phyloP scores from a whole-genome alignment of 352 stramenopile species.

The Globisporangium perplexum region DNA sequence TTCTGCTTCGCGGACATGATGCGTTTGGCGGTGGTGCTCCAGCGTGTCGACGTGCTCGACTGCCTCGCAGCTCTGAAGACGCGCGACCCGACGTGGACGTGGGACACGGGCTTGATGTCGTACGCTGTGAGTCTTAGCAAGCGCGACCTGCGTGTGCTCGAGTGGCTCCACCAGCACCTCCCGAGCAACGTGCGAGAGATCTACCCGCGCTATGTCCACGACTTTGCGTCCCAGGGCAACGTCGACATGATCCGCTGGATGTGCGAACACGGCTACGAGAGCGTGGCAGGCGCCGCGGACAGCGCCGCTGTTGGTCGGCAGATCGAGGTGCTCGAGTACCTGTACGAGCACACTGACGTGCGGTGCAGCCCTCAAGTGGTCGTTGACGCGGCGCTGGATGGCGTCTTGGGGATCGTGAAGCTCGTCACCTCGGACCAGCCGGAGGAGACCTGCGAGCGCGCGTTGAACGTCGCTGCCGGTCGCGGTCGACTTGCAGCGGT shows the following conservation, averaged over 20 bases:
- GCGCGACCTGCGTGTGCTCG: background rate
- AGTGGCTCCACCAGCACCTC: constrained; percentile 2
- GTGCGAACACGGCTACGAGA: too few species aligned
- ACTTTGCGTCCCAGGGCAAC: too few species aligned
- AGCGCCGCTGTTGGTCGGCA: too few species aligned
- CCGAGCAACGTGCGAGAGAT: background rate
- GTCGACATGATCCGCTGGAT: too few species aligned
- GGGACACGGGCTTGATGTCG: background rate
- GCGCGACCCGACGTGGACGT: background rate
- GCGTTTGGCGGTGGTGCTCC: background rate
- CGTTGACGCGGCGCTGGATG: background rate
- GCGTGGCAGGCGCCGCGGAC: too few species aligned
- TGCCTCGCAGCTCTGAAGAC: background rate
- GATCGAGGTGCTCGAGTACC: too few species aligned
- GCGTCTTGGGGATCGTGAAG: background rate
- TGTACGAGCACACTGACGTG: background rate
- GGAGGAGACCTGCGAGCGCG: background rate
- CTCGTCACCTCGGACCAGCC: background rate
- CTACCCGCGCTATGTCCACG: background rate
- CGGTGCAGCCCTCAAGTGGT: background rate
- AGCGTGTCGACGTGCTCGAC: background rate
- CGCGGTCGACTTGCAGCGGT: background rate
- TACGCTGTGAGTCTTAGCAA: background rate
- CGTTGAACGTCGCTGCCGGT: background rate
- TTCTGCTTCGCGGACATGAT: background rate